Conservation (phyloP, 2,329 filamentous ascomycete genomes). For the Scytalidium sp. region DNA sequence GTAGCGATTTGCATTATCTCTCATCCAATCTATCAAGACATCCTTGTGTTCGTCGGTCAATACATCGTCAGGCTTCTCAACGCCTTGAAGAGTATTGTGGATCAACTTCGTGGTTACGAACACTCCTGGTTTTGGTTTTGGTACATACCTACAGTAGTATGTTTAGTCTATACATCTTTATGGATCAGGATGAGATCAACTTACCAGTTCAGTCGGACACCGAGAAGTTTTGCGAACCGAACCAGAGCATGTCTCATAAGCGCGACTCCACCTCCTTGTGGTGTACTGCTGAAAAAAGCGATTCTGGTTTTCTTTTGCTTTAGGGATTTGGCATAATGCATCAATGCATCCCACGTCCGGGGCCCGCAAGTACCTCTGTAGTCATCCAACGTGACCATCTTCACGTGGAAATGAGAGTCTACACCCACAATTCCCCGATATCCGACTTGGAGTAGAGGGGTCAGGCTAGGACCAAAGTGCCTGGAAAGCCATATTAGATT, state of each 20-base stretch:
- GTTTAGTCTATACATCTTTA: not conserved
- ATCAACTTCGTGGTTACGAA: conserved; percentile 85
- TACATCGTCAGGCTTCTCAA: conserved; percentile 62
- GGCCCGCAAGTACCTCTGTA: conserved; percentile 49
- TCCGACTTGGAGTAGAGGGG: conserved; percentile 63
- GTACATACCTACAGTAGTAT: conserved; percentile 45
- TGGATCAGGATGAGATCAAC: conserved; percentile 20
- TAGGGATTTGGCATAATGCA: conserved; percentile 51
- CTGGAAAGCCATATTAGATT: conserved; percentile 35
- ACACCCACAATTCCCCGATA: conserved; percentile 56
- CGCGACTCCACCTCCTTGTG: conserved; percentile 63
- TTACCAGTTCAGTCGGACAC: conserved; percentile 72
- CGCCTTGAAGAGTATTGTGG: conserved; percentile 85
- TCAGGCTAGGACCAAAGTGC: conserved; percentile 69
- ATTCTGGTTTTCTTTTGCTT: conserved; percentile 53
- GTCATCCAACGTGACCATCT: conserved; percentile 46
- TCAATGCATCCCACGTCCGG: conserved; percentile 53
- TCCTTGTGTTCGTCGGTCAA: conserved; percentile 60
- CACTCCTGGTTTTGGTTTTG: conserved; percentile 74
- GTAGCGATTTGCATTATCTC: conserved; percentile 69
- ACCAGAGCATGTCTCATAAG: conserved; percentile 68
- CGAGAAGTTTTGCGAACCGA: conserved; percentile 64
- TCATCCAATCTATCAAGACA: conserved; percentile 68
- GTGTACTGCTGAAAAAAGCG: conserved; percentile 63
- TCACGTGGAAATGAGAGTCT: conserved; percentile 48